Conservation (phyloP, 345 rosid species). For the Erysimum cheiranthoides region DNA sequence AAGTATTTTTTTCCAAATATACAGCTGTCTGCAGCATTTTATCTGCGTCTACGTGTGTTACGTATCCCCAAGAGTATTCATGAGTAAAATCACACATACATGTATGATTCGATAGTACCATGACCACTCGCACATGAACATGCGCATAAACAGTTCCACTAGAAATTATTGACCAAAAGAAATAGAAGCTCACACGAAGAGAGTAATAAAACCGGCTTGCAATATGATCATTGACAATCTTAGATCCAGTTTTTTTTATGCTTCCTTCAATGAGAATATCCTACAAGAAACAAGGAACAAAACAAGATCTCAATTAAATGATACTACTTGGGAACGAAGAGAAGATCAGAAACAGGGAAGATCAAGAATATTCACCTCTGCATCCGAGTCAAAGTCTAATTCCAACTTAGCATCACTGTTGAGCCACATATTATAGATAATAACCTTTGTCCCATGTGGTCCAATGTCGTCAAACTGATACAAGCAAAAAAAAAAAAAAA, state of each 20-base stretch:
- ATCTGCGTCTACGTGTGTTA: conserved; percentile 18
- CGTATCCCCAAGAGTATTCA: conserved; percentile 11
- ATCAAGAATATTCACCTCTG: conserved; percentile 58
- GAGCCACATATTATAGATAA: conserved; percentile 87
- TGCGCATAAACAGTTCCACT: conserved; percentile 23
- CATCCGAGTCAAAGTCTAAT: conserved; percentile 73
- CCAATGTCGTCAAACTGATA: conserved; percentile 85
- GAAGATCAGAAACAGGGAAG: conserved; percentile 26
- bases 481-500: conserved; percentile 21
- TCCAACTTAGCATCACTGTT: conserved; percentile 67
- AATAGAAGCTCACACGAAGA: conserved; percentile 72
- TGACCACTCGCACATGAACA: conserved; percentile 20
- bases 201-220: conserved; percentile 70
- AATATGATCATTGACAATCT: conserved; percentile 66
- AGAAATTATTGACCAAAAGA: conserved; percentile 7
- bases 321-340: conserved; percentile 19
- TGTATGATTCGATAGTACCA: neutral
- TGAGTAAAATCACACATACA: conserved; percentile 25
- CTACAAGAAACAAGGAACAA: conserved; percentile 47
- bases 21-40: conserved; percentile 19
- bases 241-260: conserved; percentile 57
- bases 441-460: conserved; percentile 84
- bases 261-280: conserved; percentile 83
- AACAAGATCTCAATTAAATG: conserved; percentile 28
- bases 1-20: neutral